Evolutionary conservation across 768 basidiomycete species (phyloP).

Genomic region (Hydnomerulius pinastri): DNA sequence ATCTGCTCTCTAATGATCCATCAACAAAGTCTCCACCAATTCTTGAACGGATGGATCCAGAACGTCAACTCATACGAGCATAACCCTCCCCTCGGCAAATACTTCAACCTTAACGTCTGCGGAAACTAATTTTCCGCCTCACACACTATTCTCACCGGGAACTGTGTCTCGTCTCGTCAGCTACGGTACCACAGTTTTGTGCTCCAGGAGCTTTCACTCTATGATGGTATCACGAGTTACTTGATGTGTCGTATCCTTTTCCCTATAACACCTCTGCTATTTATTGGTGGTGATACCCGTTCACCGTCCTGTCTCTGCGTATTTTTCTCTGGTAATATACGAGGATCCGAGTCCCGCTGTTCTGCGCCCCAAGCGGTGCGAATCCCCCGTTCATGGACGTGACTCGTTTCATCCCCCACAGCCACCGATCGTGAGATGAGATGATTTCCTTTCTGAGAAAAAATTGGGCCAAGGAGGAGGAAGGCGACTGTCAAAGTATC

Average conservation of each 20-base stretch:
- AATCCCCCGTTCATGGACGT: no score
- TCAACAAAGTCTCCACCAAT: conserved; percentile 59
- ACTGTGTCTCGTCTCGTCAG: neutral
- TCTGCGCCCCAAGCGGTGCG: no score
- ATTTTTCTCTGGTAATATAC: conserved; percentile 3
- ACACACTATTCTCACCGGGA: neutral
- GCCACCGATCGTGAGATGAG: conserved; percentile 35
- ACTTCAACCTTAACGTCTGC: conserved; percentile 60
- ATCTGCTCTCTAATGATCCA: neutral
- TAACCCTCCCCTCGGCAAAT: conserved; percentile 54
- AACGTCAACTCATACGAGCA: conserved; percentile 53
- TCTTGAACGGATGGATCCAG: conserved; percentile 72
- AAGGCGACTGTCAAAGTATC: no score
- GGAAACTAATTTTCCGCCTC: conserved; percentile 1
- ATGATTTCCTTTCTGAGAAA: conserved; percentile 13
- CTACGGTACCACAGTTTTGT: neutral
- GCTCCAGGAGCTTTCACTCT: neutral
- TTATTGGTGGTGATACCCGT: no score
- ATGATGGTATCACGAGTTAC: neutral
- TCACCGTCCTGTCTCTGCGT: neutral
- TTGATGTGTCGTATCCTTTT: no score
- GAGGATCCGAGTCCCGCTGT: neutral
- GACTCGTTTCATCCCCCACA: conserved; percentile 13
- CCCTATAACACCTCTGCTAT: no score
- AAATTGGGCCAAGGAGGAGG: conserved; percentile 1